phyloP scores from a whole-genome alignment of 345 rosid species.

The Luvunga scandens region DNA sequence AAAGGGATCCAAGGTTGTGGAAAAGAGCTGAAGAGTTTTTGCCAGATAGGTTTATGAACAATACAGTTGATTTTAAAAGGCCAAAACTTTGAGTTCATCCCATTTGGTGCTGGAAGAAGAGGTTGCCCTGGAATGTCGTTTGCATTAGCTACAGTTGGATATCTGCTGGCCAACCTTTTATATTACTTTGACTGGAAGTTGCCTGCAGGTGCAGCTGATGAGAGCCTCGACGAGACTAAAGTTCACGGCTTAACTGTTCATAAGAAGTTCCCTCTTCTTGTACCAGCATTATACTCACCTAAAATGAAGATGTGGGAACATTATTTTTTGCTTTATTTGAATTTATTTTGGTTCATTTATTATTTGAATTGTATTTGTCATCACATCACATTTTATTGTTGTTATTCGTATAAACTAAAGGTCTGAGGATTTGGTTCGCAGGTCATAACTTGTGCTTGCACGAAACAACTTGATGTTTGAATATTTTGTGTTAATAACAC shows the following conservation, averaged over 20 bases:
- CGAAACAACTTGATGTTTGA: too few relatives aligned
- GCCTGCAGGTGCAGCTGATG: background rate
- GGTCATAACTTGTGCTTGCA: too few relatives aligned
- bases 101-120: conserved; percentile 3
- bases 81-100: background rate
- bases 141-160: background rate
- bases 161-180: background rate
- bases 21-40: conserved; percentile 8
- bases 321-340: too few relatives aligned
- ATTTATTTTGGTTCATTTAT: too few relatives aligned
- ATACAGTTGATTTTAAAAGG: conserved; percentile 9
- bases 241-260: background rate
- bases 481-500: too few relatives aligned
- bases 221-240: background rate
- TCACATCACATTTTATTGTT: too few relatives aligned
- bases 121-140: conserved; percentile 7
- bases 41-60: conserved; percentile 9
- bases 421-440: too few relatives aligned
- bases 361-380: too few relatives aligned
- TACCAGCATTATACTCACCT: background rate
- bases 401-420: too few relatives aligned
- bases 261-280: background rate
- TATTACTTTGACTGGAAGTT: conserved; percentile 17
- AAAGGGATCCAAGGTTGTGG: conserved; percentile 13
- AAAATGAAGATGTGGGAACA: too few relatives aligned